Evolutionary conservation across 352 stramenopile species (phyloP).

Genomic region (Phytopythium kandeliae): DNA sequence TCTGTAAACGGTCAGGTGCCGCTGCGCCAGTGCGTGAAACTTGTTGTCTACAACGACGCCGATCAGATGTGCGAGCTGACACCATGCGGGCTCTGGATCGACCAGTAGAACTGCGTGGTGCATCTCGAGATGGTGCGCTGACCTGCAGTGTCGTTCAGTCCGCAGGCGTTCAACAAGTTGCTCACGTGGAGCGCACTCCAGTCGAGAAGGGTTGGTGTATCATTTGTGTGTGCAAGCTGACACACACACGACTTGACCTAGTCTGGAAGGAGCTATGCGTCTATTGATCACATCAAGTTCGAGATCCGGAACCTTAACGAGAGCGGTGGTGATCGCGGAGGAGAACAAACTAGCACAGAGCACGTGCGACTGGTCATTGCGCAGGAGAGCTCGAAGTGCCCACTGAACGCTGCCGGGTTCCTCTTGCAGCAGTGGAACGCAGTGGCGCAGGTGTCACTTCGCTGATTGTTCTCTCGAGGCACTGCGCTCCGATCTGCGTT

Average conservation of each 20-base stretch:
- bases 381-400: constrained; percentile 57
- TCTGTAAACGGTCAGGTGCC: not conserved
- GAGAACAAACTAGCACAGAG: not conserved
- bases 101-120: constrained; percentile 33
- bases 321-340: not conserved
- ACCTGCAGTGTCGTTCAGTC: constrained; percentile 68
- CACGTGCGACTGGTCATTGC: constrained; percentile 31
- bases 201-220: constrained; percentile 25
- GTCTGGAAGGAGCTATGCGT: constrained; percentile 44
- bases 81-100: constrained; percentile 48
- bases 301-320: constrained; percentile 27
- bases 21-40: constrained; percentile 16
- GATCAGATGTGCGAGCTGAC: constrained; percentile 60
- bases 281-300: constrained; percentile 22
- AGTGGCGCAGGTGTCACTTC: constrained; percentile 54
- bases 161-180: constrained; percentile 73
- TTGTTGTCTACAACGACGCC: constrained; percentile 63
- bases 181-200: constrained; percentile 32
- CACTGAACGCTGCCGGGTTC: constrained; percentile 55
- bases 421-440: constrained; percentile 52
- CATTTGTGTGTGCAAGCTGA: constrained; percentile 41
- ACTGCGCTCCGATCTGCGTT: constrained; percentile 67
- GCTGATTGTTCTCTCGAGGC: constrained; percentile 64
- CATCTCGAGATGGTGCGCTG: constrained; percentile 27
- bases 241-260: constrained; percentile 42